Percentiles rank a stretch among this genome's conserved stretches.
These are phyloP conservation scores for Diphasiastrum complanatum DNA, from an alignment of 83 land plant genomes.

Conservation along the genomic window DNA sequence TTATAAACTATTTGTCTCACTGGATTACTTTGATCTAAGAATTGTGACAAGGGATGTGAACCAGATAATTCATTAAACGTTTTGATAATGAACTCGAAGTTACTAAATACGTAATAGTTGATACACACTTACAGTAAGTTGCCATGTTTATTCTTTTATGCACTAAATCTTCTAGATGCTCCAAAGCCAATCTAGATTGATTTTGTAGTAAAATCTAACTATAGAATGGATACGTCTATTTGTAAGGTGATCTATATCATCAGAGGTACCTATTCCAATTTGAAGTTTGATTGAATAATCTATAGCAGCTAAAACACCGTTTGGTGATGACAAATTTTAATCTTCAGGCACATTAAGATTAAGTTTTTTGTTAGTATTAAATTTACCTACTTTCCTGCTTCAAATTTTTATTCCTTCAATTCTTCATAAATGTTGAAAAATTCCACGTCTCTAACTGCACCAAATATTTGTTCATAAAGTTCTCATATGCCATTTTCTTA, in stretches of 20 bases:
- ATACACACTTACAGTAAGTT: not conserved
- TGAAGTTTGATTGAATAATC: not conserved
- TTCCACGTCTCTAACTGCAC: too few relatives aligned
- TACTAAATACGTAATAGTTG: not conserved
- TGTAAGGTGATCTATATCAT: conserved; percentile 14
- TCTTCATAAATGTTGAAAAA: too few relatives aligned
- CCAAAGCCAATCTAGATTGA: conserved; percentile 6
- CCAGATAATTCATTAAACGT: not conserved
- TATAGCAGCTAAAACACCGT: conserved; percentile 17
- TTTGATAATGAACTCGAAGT: not conserved
- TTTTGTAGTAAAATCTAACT: not conserved
- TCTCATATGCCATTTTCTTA: too few relatives aligned
- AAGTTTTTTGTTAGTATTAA: too few relatives aligned
- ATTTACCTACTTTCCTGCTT: too few relatives aligned
- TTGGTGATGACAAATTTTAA: conserved; percentile 3
- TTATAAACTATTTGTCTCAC: not conserved
- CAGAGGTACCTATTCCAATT: conserved; percentile 2
- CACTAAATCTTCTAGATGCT: not conserved
- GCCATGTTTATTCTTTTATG: not conserved
- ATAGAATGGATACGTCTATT: not conserved
- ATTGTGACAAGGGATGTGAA: conserved; percentile 11
- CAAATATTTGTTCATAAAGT: too few relatives aligned
- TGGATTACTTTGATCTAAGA: conserved; percentile 13
- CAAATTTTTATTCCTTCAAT: too few relatives aligned
- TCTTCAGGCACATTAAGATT: conserved; percentile 8